phyloP scores from a whole-genome alignment of 1,139 yeast species.

The Candida sojae region DNA sequence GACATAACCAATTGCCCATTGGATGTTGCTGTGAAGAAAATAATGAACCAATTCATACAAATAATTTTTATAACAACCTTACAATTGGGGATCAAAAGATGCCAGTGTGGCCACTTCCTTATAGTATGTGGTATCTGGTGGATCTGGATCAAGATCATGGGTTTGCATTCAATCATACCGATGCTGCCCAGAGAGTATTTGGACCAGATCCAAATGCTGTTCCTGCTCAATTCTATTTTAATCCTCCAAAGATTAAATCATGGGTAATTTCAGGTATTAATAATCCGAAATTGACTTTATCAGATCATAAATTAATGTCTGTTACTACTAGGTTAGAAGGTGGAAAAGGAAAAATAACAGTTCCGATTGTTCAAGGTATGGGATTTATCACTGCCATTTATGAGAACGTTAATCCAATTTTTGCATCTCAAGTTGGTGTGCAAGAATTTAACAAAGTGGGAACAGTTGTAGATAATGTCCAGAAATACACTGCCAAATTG shows the following conservation, averaged over 20 bases:
- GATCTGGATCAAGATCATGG: conserved; percentile 43
- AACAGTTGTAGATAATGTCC: conserved; percentile 5
- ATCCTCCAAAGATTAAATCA: conserved; percentile 48
- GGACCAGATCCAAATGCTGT: conserved; percentile 41
- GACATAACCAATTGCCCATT: conserved; percentile 32
- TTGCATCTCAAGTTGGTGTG: conserved; percentile 67
- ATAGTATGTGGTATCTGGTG: conserved; percentile 45
- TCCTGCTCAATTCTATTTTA: conserved; percentile 47
- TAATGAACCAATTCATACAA: conserved; percentile 41
- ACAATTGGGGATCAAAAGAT: conserved; percentile 46
- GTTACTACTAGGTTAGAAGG: conserved; percentile 26
- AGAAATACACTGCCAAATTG: conserved; percentile 34
- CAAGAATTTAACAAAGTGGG: conserved; percentile 29
- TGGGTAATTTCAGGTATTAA: conserved; percentile 39
- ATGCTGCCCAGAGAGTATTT: conserved; percentile 40
- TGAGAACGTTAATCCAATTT: conserved; percentile 50
- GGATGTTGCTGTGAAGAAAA: conserved; percentile 23
- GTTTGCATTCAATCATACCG: conserved; percentile 47
- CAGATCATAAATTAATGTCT: conserved; percentile 36
- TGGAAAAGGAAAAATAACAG: conserved; percentile 21
- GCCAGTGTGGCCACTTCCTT: conserved; percentile 51
- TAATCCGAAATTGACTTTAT: conserved; percentile 23
- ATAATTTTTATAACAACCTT: conserved; percentile 46
- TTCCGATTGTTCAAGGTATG: conserved; percentile 59
- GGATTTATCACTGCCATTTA: conserved; percentile 70